Evolutionary conservation across 2,329 filamentous ascomycete genomes (phyloP).

Genomic region (Beauveria scarabaeidicola): DNA sequence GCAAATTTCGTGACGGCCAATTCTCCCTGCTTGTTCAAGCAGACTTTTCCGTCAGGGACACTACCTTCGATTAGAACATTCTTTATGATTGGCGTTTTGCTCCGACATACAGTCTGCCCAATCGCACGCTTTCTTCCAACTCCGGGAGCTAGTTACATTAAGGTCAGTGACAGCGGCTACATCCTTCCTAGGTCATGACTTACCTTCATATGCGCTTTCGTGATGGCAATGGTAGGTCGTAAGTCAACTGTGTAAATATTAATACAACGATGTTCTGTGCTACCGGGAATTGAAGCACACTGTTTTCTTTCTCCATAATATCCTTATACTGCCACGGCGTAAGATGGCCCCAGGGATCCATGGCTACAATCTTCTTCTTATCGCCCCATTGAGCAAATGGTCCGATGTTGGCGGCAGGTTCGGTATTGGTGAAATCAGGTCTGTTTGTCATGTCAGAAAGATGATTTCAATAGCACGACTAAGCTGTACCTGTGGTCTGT

Average conservation of each 20-base stretch:
- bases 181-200: not conserved
- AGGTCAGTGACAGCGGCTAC: not conserved
- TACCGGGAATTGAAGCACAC: conserved; percentile 26
- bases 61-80: conserved; percentile 20
- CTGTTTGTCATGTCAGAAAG: conserved; percentile 21
- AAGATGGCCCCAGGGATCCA: conserved; percentile 91
- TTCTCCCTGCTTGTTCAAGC: conserved; percentile 77
- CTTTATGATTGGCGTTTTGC: conserved; percentile 11
- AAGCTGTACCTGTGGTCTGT: conserved; percentile 58
- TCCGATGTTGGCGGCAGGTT: conserved; percentile 82
- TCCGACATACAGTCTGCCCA: conserved; percentile 58
- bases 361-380: conserved; percentile 88
- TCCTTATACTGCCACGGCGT: conserved; percentile 77
- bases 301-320: conserved; percentile 64
- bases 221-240: conserved; percentile 83
- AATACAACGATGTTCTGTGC: conserved; percentile 11
- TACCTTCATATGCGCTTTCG: conserved; percentile 83
- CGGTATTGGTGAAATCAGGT: conserved; percentile 64
- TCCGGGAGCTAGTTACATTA: conserved; percentile 59
- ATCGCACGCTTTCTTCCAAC: conserved; percentile 76
- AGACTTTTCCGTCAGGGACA: conserved; percentile 76
- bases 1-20: conserved; percentile 93
- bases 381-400: conserved; percentile 87
- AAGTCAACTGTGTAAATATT: conserved; percentile 54
- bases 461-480: not conserved